Conservation (phyloP, 176 grass and related monocot genomes). For the Luzula sylvatica region DNA sequence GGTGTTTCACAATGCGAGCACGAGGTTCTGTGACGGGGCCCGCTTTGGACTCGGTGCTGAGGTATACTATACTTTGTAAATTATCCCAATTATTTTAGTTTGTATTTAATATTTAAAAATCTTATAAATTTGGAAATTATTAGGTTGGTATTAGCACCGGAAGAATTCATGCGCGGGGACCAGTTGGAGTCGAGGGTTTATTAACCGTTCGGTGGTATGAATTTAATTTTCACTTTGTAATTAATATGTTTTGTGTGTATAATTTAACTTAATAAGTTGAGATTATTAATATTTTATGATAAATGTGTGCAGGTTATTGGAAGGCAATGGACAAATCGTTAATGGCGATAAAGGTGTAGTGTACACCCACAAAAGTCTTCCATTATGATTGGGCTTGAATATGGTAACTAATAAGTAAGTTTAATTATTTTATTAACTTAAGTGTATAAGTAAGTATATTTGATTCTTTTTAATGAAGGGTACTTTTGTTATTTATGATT, state of each 20-base stretch:
- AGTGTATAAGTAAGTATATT: no score
- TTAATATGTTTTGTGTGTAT: background rate
- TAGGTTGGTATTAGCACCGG: conserved; percentile 99
- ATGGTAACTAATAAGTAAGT: conserved; percentile 7
- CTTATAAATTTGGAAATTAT: conserved; percentile 19
- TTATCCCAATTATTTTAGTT: background rate
- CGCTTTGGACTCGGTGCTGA: conserved; percentile 98
- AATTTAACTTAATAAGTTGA: no score
- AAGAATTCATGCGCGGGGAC: conserved; percentile 94
- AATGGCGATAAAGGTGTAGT: conserved; percentile 59
- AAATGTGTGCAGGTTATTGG: conserved; percentile 58
- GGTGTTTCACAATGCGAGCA: conserved; percentile 88
- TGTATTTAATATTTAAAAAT: conserved; percentile 13
- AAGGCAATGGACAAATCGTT: conserved; percentile 68
- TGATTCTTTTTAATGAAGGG: no score
- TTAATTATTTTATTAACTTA: background rate
- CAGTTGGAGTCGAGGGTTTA: conserved; percentile 93
- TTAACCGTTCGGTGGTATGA: conserved; percentile 80
- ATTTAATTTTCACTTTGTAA: conserved; percentile 8
- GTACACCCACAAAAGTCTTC: conserved; percentile 73
- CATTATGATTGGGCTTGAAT: conserved; percentile 37
- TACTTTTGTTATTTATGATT: no score
- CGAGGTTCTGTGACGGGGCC: conserved; percentile 85
- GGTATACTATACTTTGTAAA: conserved; percentile 30
- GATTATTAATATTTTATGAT: background rate